phyloP scores from a whole-genome alignment of 352 stramenopile species.

The Pythium periplocum region DNA sequence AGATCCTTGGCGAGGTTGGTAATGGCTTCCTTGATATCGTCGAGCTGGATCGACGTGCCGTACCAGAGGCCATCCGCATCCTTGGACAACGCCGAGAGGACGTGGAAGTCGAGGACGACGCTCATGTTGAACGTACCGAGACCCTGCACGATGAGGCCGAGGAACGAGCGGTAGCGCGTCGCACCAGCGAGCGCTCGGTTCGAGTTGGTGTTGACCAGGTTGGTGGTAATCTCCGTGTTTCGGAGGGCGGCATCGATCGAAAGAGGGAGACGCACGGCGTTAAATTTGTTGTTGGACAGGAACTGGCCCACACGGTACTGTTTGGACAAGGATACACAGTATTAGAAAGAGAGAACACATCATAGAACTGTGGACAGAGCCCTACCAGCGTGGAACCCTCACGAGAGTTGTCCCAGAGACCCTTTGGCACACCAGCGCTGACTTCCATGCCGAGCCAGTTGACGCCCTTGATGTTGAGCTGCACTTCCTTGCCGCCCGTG shows the following conservation, averaged over 20 bases:
- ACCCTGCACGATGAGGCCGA: conserved; percentile 57
- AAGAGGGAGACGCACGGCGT: conserved; percentile 68
- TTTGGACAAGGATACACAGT: neutral
- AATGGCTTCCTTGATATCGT: conserved; percentile 78
- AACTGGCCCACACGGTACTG: conserved; percentile 71
- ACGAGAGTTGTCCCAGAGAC: conserved; percentile 77
- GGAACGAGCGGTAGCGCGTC: conserved; percentile 61
- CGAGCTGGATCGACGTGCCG: conserved; percentile 62
- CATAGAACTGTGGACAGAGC: no score
- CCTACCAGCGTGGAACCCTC: conserved; percentile 58
- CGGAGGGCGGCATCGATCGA: conserved; percentile 65
- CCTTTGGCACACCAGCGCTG: conserved; percentile 60
- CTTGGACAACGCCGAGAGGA: conserved; percentile 39
- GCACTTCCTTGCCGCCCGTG: conserved; percentile 41
- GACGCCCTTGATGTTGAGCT: conserved; percentile 80
- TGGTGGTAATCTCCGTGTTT: conserved; percentile 52
- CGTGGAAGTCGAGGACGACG: conserved; percentile 78
- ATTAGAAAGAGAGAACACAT: no score
- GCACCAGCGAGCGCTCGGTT: conserved; percentile 56
- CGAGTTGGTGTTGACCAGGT: conserved; percentile 83
- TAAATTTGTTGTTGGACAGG: conserved; percentile 74
- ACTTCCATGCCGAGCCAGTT: conserved; percentile 85
- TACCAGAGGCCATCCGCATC: conserved; percentile 65
- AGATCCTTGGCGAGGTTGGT: conserved; percentile 58
- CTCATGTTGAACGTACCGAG: conserved; percentile 72